Base-by-base conservation (phyloP, 345 rosid genomes). In the Citrus hindsii region DNA sequence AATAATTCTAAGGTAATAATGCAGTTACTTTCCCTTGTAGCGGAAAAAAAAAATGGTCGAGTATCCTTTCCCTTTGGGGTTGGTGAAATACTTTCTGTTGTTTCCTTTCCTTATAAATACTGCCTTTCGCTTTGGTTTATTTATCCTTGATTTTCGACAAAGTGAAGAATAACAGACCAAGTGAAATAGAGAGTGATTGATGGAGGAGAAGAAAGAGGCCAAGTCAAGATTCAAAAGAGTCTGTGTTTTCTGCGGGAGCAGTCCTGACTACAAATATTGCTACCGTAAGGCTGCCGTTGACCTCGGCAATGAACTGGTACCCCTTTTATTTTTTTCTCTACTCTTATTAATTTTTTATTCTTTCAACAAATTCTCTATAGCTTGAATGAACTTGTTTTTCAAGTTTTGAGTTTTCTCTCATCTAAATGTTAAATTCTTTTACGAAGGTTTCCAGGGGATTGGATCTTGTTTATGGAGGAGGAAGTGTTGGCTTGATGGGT, bases 201-300 rank as follows among this genome's bases (percentile, higher is more conserved):
- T 76, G 82, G 87, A 84, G 75, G 85, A 65, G 46, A 81, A 71
- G 25, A 79, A 75, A 28, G 46, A 22, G 25, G n/a, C n/a, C 24
- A 81, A 40, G 28, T 83, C 91, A 16, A 87, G 86, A 74, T 95
- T 95, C 77, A 86, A 90, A 71, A 92, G 91, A 71, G 92, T 89
- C 27, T 95, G 98, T 81, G 97, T 95, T 21, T 93, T 95, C 63
- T 93, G 98, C 79, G 98, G 98, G 14, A 95, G 95, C 81, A 90
- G 98, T 77, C 75, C 85, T 74, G 98, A 98, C 69, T 93, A 89
- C 13, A 88, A 87, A 40, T 83, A 80, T 63, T 88, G 90, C 12
- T 95, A 95, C 62, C 86, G 88, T 28, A 93, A 86, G 73, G 98
- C 98, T 67, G 97, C 97, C 27, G 82, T 95, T 3, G 92, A 95